Evolutionary conservation across 2,329 filamentous ascomycete species (phyloP).

Genomic region (Fusarium denticulatum): DNA sequence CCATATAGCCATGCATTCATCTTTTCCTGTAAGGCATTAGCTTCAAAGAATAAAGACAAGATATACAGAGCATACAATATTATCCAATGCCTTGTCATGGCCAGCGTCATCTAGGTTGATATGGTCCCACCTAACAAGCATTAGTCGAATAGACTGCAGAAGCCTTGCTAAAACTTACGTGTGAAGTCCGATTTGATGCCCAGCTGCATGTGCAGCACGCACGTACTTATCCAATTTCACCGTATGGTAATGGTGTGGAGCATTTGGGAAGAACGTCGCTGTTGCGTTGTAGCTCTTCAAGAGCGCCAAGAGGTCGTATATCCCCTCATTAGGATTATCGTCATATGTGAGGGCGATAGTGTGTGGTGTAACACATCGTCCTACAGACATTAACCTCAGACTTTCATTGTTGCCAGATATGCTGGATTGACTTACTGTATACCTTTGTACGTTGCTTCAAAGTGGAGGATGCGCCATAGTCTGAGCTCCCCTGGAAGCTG

Average conservation of each 20-base stretch:
- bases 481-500: neutral
- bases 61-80: neutral
- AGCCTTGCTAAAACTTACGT: neutral
- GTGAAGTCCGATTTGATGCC: neutral
- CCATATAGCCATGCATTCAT: neutral
- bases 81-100: neutral
- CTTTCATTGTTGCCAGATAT: fast-evolving
- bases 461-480: neutral
- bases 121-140: neutral
- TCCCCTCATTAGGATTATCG: neutral
- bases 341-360: neutral
- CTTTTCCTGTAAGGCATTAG: neutral
- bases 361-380: neutral
- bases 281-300: neutral
- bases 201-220: neutral
- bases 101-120: neutral
- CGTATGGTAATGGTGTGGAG: neutral
- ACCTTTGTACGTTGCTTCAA: neutral
- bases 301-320: neutral
- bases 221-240: neutral
- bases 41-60: fast-evolving
- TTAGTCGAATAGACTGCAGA: fast-evolving
- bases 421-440: neutral
- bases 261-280: neutral
- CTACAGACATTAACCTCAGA: neutral